These are phyloP conservation scores for Geum urbanum DNA, from an alignment of 306 rosid genomes.

Conservation along the genomic window DNA sequence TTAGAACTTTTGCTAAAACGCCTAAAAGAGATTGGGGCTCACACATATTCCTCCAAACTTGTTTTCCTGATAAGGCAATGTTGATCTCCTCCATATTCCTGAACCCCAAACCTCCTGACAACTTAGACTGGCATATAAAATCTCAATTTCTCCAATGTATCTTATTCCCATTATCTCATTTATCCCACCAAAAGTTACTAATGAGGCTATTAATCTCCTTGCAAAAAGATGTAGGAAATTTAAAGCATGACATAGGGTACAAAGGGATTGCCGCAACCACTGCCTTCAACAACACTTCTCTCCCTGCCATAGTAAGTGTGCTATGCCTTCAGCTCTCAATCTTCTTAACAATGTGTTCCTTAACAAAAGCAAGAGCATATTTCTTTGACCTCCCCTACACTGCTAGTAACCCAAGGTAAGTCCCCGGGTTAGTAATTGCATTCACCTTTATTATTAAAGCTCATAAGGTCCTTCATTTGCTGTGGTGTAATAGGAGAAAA, in stretches of 20 bases:
- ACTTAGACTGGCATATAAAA: not conserved
- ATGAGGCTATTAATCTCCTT: not conserved
- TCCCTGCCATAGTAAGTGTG: not conserved
- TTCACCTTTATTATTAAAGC: too few relatives aligned
- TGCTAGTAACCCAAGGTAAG: too few relatives aligned
- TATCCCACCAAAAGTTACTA: not conserved
- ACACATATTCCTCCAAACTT: not conserved
- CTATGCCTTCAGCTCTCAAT: not conserved
- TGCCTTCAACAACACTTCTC: not conserved
- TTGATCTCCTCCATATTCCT: not conserved
- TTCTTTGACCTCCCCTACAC: too few relatives aligned
- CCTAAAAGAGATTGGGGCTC: not conserved
- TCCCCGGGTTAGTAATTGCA: too few relatives aligned
- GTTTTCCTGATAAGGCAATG: not conserved
- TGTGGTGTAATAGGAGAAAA: too few relatives aligned
- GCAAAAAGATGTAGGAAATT: not conserved
- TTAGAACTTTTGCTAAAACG: not conserved
- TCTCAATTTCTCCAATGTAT: not conserved
- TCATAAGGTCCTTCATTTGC: too few relatives aligned
- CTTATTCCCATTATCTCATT: not conserved
- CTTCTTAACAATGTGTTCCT: not conserved
- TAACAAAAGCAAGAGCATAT: not conserved
- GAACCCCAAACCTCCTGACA: not conserved
- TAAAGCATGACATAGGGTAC: not conserved
- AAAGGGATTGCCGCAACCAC: not conserved